Base-by-base conservation (phyloP, 176 grass and related monocot species). In the Bonia amplexicaulis region DNA sequence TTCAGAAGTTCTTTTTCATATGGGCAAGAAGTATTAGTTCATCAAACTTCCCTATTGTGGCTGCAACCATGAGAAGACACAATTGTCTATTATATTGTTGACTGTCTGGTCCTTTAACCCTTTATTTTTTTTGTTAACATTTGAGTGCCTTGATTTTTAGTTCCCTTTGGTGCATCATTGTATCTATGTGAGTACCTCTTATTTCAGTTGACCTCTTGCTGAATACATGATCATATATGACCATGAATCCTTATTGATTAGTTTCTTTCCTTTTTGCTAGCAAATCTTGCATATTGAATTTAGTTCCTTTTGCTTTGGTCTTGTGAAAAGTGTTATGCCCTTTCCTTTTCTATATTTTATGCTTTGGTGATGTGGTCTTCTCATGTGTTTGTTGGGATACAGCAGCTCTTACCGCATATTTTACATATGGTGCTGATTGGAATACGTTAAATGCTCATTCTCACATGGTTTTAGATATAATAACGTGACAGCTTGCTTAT, bases 1-100 rank as follows among this genome's bases (percentile, higher is more conserved):
- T 75, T 51, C 29, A 64, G 40, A 78, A 67, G 67, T 87, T 82
- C 37, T 41, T 58, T 90, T 74, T 81, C 74, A 35, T 82, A 64
- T 40, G 37, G 26, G 10, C 39, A 82, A 71, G 8, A 47, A 55
- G 26, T 55, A 63, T 60, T 69, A 77, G 57, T 31, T 69, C 14
- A 77, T 58, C 45, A 77, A 35, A 65, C 33, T 70, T 70, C 26
- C 44, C 22, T 89, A 17, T 69, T 80, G 49, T 69, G 33, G 41
- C 14, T 61, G n/a, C 42, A 81, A 57, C 59, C 46, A 62, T 83
- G 27, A 39, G 23, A 63, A 76, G 45, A 40, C 29, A 39, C 15
- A 80, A 59, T 35, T 19, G 14, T 59, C 52, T 11, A 26, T 83
- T 45, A 60, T 39, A 78, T 74, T 51, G 10, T 49, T 82, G 19